phyloP scores from a whole-genome alignment of 768 basidiomycete species.

The Crucibulum laeve region DNA sequence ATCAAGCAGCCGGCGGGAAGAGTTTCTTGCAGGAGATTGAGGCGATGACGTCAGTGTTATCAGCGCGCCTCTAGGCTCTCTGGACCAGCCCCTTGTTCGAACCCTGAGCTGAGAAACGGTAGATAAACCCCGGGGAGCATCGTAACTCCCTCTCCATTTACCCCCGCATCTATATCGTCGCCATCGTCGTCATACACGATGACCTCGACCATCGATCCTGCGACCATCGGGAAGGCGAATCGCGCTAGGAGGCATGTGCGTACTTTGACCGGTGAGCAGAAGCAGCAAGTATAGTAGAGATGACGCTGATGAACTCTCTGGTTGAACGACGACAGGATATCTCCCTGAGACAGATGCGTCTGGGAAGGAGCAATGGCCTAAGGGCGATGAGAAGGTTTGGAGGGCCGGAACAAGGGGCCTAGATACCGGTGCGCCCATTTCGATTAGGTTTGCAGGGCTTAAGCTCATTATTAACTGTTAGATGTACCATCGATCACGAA shows the following conservation, averaged over 20 bases:
- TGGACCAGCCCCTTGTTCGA: too few species aligned
- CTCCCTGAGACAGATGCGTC: slow-evolving; percentile 70
- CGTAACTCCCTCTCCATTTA: too few species aligned
- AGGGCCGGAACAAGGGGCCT: slow-evolving; percentile 55
- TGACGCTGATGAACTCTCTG: not conserved
- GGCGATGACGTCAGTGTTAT: too few species aligned
- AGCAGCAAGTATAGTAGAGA: slow-evolving; percentile 1
- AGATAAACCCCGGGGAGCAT: too few species aligned
- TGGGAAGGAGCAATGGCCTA: slow-evolving; percentile 84
- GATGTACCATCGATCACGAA: slow-evolving; percentile 62
- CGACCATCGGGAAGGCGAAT: slow-evolving; percentile 59
- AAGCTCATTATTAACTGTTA: too few species aligned
- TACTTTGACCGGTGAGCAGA: slow-evolving; percentile 51
- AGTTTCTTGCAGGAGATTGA: too few species aligned
- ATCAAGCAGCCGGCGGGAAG: too few species aligned
- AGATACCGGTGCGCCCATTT: slow-evolving; percentile 41
- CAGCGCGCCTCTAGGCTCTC: too few species aligned
- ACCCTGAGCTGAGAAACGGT: too few species aligned
- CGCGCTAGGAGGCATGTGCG: slow-evolving; percentile 64
- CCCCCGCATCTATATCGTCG: too few species aligned
- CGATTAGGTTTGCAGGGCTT: too few species aligned
- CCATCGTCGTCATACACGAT: slow-evolving; percentile 38
- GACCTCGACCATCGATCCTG: slow-evolving; percentile 64
- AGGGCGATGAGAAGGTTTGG: slow-evolving; percentile 75
- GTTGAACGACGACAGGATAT: slow-evolving; percentile 47